Evolutionary conservation across 164 flowering plant species (phyloP).

Genomic region (Stephania cephalantha): DNA sequence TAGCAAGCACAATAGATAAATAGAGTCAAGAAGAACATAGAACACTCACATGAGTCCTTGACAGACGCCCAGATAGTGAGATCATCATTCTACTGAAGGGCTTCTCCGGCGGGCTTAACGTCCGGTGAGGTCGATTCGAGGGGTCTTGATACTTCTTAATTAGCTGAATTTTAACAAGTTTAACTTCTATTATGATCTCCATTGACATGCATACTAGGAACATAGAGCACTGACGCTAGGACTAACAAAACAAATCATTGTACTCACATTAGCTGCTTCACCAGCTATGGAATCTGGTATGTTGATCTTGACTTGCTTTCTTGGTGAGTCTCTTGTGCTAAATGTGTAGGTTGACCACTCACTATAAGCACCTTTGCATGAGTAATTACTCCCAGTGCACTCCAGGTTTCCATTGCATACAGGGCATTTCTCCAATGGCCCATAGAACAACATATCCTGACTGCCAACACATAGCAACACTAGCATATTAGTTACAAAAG

Average conservation of each 20-base stretch:
- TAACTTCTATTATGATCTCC: background rate
- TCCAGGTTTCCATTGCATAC: constrained; percentile 45
- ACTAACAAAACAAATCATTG: background rate
- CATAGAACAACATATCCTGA: constrained; percentile 63
- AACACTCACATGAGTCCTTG: constrained; percentile 51
- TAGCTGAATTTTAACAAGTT: constrained; percentile 26
- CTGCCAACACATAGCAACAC: constrained; percentile 25
- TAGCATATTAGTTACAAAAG: background rate
- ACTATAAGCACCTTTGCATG: constrained; percentile 45
- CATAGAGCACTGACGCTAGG: background rate
- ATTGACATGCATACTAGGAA: background rate
- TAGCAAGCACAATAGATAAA: background rate
- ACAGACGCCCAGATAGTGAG: constrained; percentile 59
- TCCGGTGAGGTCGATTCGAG: constrained; percentile 31
- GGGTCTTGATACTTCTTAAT: constrained; percentile 44
- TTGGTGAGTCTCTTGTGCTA: constrained; percentile 45
- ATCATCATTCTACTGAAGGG: constrained; percentile 57
- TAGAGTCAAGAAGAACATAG: background rate
- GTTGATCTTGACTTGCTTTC: constrained; percentile 39
- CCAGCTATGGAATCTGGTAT: constrained; percentile 31
- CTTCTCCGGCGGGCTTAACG: constrained; percentile 25
- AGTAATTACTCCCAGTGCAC: constrained; percentile 33
- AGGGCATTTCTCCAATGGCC: constrained; percentile 55
- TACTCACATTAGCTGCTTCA: background rate
- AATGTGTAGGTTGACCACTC: constrained; percentile 74